Conservation (phyloP, 345 rosid genomes). For the Eucalyptus caleyi region DNA sequence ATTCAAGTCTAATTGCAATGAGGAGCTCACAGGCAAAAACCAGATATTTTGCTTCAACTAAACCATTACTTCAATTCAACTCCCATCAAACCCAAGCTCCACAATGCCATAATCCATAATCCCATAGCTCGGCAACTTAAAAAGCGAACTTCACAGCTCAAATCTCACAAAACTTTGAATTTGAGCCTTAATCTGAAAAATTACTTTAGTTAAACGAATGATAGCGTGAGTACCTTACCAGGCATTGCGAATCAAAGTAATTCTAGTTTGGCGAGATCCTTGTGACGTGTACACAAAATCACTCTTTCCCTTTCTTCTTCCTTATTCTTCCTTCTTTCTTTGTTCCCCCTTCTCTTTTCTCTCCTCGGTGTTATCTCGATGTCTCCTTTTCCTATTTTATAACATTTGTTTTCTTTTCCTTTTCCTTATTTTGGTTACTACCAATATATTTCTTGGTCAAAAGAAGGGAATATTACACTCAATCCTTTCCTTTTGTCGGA, state of each 20-base stretch:
- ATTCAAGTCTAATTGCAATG: fast-evolving
- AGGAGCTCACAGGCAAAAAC: fast-evolving
- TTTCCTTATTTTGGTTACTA: not conserved
- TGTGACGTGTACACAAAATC: fast-evolving
- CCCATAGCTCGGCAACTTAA: too few relatives aligned
- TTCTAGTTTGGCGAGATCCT: too few relatives aligned
- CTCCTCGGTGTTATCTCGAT: too few relatives aligned
- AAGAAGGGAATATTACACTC: not conserved
- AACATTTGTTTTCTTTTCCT: not conserved
- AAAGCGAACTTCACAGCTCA: fast-evolving
- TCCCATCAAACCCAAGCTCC: not conserved
- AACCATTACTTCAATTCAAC: not conserved
- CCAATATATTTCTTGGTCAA: not conserved
- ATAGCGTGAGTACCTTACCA: fast-evolving
- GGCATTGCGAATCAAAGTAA: not conserved
- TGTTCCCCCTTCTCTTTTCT: not conserved
- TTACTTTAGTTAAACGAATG: too few relatives aligned
- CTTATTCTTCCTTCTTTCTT: not conserved
- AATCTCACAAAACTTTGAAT: not conserved
- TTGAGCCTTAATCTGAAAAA: not conserved
- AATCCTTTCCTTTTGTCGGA: not conserved
- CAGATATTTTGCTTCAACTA: too few relatives aligned
- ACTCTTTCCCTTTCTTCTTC: not conserved
- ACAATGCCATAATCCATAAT: too few relatives aligned
- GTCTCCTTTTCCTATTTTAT: not conserved